phyloP scores from a whole-genome alignment of 192 early-diverging fungal species.

The Globomyces pollinis-pini region DNA sequence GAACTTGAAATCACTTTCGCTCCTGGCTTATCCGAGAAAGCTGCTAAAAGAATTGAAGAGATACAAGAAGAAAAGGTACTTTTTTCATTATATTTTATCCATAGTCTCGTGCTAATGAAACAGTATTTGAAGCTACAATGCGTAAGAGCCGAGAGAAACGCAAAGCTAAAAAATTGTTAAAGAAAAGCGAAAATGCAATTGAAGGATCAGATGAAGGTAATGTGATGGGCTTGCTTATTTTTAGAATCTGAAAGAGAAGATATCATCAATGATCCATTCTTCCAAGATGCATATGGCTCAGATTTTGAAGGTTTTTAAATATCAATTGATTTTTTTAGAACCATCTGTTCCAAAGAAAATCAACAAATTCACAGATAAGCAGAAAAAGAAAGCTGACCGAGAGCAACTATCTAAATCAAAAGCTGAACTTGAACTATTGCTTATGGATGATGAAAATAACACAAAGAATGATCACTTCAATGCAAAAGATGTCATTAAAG shows the following conservation, averaged over 20 bases:
- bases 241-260: constrained; percentile 14
- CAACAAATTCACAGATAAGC: constrained; percentile 1
- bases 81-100: constrained; percentile 6
- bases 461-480: constrained; percentile 68
- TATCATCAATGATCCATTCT: constrained; percentile 27
- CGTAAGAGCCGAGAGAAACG: constrained; percentile 79
- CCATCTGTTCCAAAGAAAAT: constrained; percentile 5
- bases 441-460: constrained; percentile 55
- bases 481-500: constrained; percentile 76
- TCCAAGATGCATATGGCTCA: constrained; percentile 18
- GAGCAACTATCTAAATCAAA: constrained; percentile 20
- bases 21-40: constrained; percentile 76
- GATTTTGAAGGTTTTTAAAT: constrained; percentile 12
- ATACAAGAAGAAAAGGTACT: constrained; percentile 39
- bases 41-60: constrained; percentile 46
- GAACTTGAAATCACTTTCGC: constrained; percentile 96
- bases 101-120: constrained; percentile 61
- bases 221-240: constrained; percentile 12
- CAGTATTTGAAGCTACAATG: constrained; percentile 72
- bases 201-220: constrained; percentile 27
- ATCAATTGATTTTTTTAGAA: too few relatives aligned
- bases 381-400: constrained; percentile 8
- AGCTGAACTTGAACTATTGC: constrained; percentile 77
- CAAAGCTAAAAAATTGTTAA: constrained; percentile 42
- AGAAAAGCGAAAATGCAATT: constrained; percentile 26